A percentile compares a stretch with the other conserved stretches of the same genome.
These are phyloP conservation scores for Leishmania amazonensis DNA, from an alignment of 208 protist genomes.

Conservation along the genomic window DNA sequence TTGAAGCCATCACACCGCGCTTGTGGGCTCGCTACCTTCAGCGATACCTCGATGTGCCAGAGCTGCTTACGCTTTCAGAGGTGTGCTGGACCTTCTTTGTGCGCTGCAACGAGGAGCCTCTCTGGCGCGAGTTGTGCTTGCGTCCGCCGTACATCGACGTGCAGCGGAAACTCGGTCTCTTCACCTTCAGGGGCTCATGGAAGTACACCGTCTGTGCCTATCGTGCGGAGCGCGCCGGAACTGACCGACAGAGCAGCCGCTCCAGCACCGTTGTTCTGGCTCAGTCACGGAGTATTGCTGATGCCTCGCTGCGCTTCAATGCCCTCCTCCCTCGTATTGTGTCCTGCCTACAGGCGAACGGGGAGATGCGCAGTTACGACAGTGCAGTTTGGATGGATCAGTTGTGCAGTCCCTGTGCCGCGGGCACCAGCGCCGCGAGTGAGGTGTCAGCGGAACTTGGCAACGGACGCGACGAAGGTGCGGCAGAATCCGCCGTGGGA, in stretches of 20 bases:
- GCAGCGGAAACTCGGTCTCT: constrained; percentile 26
- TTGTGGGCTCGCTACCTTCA: constrained; percentile 5
- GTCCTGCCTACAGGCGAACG: neutral
- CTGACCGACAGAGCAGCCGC: neutral
- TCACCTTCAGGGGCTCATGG: constrained; percentile 38
- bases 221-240: neutral
- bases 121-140: constrained; percentile 30
- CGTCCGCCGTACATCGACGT: constrained; percentile 26
- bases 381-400: neutral
- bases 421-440: neutral
- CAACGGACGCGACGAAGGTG: neutral
- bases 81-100: constrained; percentile 34
- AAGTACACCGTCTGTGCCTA: constrained; percentile 33
- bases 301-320: constrained; percentile 5
- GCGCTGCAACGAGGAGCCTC: constrained; percentile 23
- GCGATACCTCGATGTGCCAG: constrained; percentile 15
- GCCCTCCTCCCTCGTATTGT: constrained; percentile 9
- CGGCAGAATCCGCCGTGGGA: neutral
- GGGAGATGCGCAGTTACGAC: neutral
- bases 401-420: neutral
- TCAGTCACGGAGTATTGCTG: neutral
- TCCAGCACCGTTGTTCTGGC: neutral
- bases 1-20: constrained; percentile 3
- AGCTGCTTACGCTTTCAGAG: constrained; percentile 21
- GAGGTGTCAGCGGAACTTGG: neutral